A percentile compares a stretch with the other conserved stretches of the same genome.
These are phyloP conservation scores for Cladobotryum protrusum DNA, from an alignment of 2,329 filamentous ascomycete species.

Conservation along the genomic window DNA sequence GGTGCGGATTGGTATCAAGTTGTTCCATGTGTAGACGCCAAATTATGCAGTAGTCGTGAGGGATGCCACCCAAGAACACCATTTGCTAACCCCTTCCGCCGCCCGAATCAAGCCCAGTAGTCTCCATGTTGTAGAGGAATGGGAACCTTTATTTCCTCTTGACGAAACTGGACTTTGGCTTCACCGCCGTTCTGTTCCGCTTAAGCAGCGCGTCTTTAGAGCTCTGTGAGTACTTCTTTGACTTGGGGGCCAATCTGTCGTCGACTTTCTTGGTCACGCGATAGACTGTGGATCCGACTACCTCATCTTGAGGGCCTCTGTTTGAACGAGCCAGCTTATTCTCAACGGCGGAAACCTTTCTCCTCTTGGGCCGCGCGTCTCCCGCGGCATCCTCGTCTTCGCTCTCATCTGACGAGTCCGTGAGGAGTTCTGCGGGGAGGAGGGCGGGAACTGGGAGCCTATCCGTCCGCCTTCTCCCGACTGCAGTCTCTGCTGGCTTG, in stretches of 20 bases:
- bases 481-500: not conserved
- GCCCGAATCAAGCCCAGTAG: no score
- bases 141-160: constrained; percentile 14
- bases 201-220: constrained; percentile 40
- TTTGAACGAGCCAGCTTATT: constrained; percentile 31
- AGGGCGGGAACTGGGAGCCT: constrained; percentile 36
- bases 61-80: no score
- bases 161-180: constrained; percentile 38
- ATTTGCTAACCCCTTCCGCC: no score
- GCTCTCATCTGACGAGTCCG: constrained; percentile 44
- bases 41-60: no score
- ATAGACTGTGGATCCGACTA: constrained; percentile 49
- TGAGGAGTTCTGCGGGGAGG: constrained; percentile 48
- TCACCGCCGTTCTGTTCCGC: constrained; percentile 37
- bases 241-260: constrained; percentile 42
- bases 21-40: no score
- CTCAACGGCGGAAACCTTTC: constrained; percentile 38
- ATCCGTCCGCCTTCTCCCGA: constrained; percentile 22
- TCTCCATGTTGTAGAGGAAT: no score
- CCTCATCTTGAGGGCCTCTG: constrained; percentile 39
- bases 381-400: constrained; percentile 25
- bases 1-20: no score
- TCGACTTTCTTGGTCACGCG: constrained; percentile 42
- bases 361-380: constrained; percentile 32
- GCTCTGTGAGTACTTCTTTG: constrained; percentile 35